phyloP scores from a whole-genome alignment of 2,329 filamentous ascomycete genomes.

The Colletotrichum lupini region DNA sequence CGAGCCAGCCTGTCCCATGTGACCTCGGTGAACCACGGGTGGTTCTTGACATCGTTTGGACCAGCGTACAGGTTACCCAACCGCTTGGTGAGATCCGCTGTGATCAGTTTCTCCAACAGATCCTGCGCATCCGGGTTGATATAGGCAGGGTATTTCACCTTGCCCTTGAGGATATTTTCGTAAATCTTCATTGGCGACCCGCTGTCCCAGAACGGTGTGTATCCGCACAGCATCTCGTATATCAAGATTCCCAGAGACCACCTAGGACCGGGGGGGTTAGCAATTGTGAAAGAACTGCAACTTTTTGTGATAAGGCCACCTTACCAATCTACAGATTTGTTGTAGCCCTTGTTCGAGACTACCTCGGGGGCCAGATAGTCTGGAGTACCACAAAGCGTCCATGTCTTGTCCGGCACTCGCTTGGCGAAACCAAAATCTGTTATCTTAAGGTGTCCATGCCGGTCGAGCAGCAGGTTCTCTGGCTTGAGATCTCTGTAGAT shows the following conservation, averaged over 20 bases:
- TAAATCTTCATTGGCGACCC: constrained; percentile 99
- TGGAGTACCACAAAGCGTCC: constrained; percentile 97
- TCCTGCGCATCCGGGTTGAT: constrained; percentile 95
- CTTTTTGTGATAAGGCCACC: constrained; percentile 45
- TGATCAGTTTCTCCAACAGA: constrained; percentile 91
- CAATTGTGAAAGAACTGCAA: constrained; percentile 4
- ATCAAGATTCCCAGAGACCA: constrained; percentile 99
- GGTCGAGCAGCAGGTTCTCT: constrained; percentile 90
- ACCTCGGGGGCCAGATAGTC: constrained; percentile 98
- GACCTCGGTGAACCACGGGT: constrained; percentile 96
- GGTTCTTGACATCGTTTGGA: constrained; percentile 91
- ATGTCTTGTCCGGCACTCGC: constrained; percentile 97
- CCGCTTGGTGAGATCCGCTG: constrained; percentile 92
- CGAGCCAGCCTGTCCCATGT: constrained; percentile 95
- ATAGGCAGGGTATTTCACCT: constrained; percentile 96
- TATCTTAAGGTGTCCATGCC: constrained; percentile 95
- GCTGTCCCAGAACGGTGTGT: constrained; percentile 98
- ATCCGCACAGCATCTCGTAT: constrained; percentile 99
- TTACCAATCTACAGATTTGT: constrained; percentile 99
- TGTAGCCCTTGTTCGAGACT: constrained; percentile 99
- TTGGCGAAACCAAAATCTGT: constrained; percentile 99
- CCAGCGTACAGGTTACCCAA: constrained; percentile 94
- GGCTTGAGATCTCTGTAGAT: constrained; percentile 98
- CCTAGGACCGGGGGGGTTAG: constrained; percentile 61
- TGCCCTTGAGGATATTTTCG: constrained; percentile 96